phyloP scores from a whole-genome alignment of 345 rosid species.

The Eucalyptus victrix region DNA sequence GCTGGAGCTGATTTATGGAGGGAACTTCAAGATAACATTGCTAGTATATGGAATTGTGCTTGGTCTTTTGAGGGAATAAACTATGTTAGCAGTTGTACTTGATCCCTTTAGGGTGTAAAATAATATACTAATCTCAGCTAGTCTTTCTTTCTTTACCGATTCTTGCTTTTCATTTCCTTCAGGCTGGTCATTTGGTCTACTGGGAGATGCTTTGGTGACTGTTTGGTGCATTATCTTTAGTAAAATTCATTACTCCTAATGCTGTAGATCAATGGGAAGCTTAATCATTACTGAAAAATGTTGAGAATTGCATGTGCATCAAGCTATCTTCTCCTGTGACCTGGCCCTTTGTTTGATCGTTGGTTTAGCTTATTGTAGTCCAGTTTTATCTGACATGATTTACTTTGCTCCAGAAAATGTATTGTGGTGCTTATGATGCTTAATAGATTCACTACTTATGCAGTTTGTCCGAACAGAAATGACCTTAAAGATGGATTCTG shows the following conservation, averaged over 20 bases:
- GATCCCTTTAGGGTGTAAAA: neutral
- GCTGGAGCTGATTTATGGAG: neutral
- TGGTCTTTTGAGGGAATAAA: neutral
- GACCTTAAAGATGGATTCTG: slow-evolving; percentile 11
- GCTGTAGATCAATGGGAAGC: neutral
- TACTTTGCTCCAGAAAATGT: neutral
- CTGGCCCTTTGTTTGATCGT: neutral
- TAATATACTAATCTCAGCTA: neutral
- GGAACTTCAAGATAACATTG: neutral
- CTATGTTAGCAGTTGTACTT: neutral
- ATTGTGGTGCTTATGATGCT: neutral
- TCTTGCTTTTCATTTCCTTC: neutral
- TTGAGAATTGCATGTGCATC: neutral
- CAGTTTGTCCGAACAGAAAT: slow-evolving; percentile 79
- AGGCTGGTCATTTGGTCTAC: neutral
- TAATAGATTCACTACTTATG: neutral
- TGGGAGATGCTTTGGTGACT: neutral
- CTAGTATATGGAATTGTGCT: neutral
- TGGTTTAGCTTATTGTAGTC: neutral
- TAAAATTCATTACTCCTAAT: neutral
- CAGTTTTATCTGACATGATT: neutral
- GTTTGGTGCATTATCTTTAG: neutral
- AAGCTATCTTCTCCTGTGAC: neutral
- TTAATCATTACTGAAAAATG: neutral
- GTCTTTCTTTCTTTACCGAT: neutral